A percentile compares a stretch with the other conserved stretches of the same genome.
phyloP scores from a whole-genome alignment of 1,139 yeast species.

The Taiozyma sp. region DNA sequence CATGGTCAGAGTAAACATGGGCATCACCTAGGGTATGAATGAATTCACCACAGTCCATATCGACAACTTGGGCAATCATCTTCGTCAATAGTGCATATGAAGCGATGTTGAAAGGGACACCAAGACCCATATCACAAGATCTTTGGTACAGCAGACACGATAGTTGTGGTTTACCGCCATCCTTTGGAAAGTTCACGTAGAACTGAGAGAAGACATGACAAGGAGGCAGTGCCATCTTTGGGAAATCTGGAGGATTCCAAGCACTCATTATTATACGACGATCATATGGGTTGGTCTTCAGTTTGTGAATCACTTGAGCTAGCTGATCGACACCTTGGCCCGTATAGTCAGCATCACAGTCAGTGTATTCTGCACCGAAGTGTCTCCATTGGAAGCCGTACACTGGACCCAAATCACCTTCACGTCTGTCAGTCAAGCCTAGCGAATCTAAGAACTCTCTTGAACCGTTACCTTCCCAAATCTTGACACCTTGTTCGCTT shows the following conservation, averaged over 20 bases:
- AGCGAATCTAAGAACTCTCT: slow-evolving; percentile 81
- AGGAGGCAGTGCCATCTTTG: slow-evolving; percentile 95
- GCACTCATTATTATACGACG: slow-evolving; percentile 93
- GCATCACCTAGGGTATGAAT: slow-evolving; percentile 98
- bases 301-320: slow-evolving; percentile 69
- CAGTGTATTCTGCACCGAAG: slow-evolving; percentile 87
- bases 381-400: slow-evolving; percentile 99
- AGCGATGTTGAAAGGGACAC: slow-evolving; percentile 97
- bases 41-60: slow-evolving; percentile 92
- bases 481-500: slow-evolving; percentile 79
- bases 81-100: slow-evolving; percentile 88
- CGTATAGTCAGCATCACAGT: slow-evolving; percentile 81
- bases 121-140: slow-evolving; percentile 99
- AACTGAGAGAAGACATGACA: slow-evolving; percentile 97
- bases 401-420: slow-evolving; percentile 96
- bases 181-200: slow-evolving; percentile 75
- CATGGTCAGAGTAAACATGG: slow-evolving; percentile 89
- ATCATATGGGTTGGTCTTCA: slow-evolving; percentile 88
- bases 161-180: slow-evolving; percentile 52
- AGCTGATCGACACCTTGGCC: slow-evolving; percentile 92
- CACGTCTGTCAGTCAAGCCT: slow-evolving; percentile 77
- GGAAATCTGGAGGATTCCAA: slow-evolving; percentile 97
- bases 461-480: slow-evolving; percentile 99
- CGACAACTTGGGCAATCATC: slow-evolving; percentile 94
- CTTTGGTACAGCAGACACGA: slow-evolving; percentile 92